Base-by-base conservation (phyloP, 176 grass and related monocot species). In the Echinochloa phyllopogon region DNA sequence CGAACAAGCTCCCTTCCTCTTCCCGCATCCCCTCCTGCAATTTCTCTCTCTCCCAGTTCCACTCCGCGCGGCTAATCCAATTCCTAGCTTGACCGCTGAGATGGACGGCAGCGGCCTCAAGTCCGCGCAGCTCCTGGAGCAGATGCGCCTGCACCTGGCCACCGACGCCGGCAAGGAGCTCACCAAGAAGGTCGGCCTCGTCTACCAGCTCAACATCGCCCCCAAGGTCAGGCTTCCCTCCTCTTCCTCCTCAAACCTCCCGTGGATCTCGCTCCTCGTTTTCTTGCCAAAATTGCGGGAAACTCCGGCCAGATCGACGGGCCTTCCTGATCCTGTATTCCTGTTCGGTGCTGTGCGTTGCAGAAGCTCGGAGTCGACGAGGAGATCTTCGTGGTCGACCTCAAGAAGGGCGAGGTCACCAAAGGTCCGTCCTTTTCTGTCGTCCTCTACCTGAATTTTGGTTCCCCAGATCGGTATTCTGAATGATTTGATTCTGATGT, bases 381-480 rank as follows among this genome's bases (percentile, higher is more conserved):
- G 89, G 96, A 95, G 87, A 79, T 95, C 83, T 98, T 92, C 72
- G 93, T 95, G 42, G 91, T 95, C 72, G 93, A 98, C 78, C 96
- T 98, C 79, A 95, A 94, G 74, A 88, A 98, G 79, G 96, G 93
- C 85, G 81, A 80, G 59, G 93, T 98, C 83, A 88, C 87, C 87
- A 87, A 79, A 95, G 93, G 93, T 98, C 4, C 16, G 25, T 56
- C 38, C 49, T 72, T 77, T 52, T 58, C 45, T 21, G 12, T 6
- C 11, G 36, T 33, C 23, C 12, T 16, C 10, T 16, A 6, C 29
- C 39, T 51, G 15, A 21, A 17, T 29, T 78, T 65, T 39, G 69
- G 16, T 29, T 57, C 62, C n/a, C 27, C 57, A 41, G 5, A 8
- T 37, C 25, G 1, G 36, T 37, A 52, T 69, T 15, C 72, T 79